phyloP scores from a whole-genome alignment of 768 basidiomycete species.

The Trametes cinnabarina region DNA sequence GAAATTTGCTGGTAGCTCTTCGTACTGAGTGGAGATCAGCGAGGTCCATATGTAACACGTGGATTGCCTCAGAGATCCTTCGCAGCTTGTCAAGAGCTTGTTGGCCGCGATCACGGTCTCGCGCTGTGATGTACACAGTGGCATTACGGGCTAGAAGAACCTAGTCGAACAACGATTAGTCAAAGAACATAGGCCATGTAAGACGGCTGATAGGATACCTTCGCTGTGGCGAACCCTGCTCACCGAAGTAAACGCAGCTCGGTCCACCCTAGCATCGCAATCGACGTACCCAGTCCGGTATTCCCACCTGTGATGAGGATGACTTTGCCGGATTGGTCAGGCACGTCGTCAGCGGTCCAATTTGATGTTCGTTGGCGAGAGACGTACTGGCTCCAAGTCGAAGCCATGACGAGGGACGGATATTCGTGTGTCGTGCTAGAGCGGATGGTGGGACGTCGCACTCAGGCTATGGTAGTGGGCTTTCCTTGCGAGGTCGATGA shows the following conservation, averaged over 20 bases:
- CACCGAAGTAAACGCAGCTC: no score
- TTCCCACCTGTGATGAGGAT: constrained; percentile 13
- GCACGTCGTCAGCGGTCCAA: constrained; percentile 7
- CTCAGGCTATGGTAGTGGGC: no score
- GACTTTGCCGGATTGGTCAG: constrained; percentile 14
- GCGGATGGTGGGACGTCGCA: no score
- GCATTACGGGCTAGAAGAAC: constrained; percentile 9
- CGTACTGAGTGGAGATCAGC: constrained; percentile 6
- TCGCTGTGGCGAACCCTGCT: constrained; percentile 1
- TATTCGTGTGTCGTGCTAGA: no score
- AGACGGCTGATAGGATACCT: no score
- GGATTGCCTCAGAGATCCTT: constrained; percentile 5
- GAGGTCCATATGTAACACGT: constrained; percentile 3
- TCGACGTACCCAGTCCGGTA: constrained; percentile 8
- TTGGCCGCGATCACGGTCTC: background rate
- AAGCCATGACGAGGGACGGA: background rate
- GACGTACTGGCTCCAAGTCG: background rate
- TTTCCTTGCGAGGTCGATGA: no score
- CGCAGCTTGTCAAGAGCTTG: constrained; percentile 2
- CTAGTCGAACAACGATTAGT: no score
- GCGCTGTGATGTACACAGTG: constrained; percentile 9
- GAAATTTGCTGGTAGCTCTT: background rate
- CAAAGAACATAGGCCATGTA: no score
- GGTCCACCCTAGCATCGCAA: no score
- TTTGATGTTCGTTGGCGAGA: background rate